Conservation (phyloP, 768 basidiomycete species). For the Tulasnella sp. region DNA sequence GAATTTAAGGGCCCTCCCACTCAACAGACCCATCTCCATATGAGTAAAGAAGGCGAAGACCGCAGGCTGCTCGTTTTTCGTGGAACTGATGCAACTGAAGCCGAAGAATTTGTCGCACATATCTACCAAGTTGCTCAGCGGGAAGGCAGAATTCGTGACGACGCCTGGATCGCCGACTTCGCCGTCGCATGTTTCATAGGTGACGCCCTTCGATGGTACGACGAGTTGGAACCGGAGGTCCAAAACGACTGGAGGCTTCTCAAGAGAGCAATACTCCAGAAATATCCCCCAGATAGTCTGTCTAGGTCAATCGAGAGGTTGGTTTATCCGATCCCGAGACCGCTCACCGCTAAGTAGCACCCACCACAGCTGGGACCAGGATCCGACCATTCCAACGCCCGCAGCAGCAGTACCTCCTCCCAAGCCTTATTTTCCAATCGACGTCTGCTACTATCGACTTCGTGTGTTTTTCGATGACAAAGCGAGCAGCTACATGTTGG, state of each 20-base stretch:
- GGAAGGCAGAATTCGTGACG: not conserved
- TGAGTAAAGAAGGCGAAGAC: not conserved
- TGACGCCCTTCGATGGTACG: constrained; percentile 12
- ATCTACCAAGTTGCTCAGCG: not conserved
- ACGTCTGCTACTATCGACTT: not conserved
- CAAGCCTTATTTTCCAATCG: not conserved
- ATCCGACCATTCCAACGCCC: not conserved
- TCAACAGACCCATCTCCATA: not conserved
- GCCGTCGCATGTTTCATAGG: not conserved
- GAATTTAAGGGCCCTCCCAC: not conserved
- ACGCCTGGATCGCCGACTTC: constrained; percentile 7
- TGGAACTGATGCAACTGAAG: not conserved
- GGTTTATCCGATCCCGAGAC: not conserved
- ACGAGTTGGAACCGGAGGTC: not conserved
- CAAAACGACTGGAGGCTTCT: constrained; percentile 13
- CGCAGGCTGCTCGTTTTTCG: not conserved
- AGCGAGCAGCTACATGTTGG: not conserved
- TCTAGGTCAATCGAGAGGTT: not conserved
- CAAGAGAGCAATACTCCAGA: not conserved
- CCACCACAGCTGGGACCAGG: not conserved
- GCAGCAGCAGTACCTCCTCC: not conserved
- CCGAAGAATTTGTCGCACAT: not conserved
- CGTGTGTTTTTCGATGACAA: not conserved
- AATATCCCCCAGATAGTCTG: not conserved
- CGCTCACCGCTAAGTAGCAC: not conserved